Conservation (phyloP, 2,329 filamentous ascomycete genomes). For the Magnaporthiopsis incrustans region DNA sequence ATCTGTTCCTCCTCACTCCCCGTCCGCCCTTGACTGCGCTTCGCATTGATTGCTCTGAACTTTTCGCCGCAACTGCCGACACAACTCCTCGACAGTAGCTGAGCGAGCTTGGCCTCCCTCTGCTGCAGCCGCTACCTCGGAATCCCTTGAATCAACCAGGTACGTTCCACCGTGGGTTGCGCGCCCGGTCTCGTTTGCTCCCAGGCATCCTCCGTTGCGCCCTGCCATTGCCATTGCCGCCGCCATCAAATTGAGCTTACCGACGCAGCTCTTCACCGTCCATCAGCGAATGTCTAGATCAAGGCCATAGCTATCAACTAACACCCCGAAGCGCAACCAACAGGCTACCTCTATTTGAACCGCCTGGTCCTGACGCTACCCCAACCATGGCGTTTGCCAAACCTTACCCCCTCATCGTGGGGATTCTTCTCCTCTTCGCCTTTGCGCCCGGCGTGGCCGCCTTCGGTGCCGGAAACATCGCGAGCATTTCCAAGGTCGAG, state of each 20-base stretch:
- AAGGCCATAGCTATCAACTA: background rate
- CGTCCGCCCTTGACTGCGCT: background rate
- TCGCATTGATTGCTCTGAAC: background rate
- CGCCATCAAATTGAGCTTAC: background rate
- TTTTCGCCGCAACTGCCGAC: background rate
- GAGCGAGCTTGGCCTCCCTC: background rate
- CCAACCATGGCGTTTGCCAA: conserved; percentile 39
- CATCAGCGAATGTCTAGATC: background rate
- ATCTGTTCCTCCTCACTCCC: background rate
- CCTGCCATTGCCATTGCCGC: background rate
- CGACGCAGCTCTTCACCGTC: background rate
- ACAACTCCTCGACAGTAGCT: background rate
- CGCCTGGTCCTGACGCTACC: background rate
- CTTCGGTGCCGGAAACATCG: conserved; percentile 87
- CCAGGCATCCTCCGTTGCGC: background rate
- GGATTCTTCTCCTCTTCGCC: conserved; percentile 53
- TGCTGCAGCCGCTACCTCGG: background rate
- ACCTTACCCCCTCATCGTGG: conserved; percentile 42
- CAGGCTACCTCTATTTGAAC: background rate
- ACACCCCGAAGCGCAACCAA: background rate
- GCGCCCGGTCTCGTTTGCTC: too few species aligned
- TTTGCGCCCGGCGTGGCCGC: conserved; percentile 63
- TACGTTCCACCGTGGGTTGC: background rate
- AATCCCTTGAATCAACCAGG: background rate
- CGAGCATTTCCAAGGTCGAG: conserved; percentile 69